Evolutionary conservation across 345 rosid genomes (phyloP), one percentile per base, ranked within the genome.

Genomic region (Lepidium africanum): DNA sequence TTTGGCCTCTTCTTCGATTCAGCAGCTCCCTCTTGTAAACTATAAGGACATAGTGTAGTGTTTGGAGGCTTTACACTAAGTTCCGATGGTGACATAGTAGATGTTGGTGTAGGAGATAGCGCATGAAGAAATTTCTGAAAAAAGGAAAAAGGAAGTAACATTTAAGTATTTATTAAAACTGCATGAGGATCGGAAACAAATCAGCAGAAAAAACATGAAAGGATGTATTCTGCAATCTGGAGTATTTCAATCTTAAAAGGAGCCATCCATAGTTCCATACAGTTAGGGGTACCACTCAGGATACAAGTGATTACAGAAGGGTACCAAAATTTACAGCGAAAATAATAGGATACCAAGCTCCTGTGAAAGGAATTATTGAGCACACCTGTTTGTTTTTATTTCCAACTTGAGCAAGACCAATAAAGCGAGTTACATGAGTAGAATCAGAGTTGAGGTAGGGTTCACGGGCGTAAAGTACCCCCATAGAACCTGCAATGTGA

Each of bases 401-500:
- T 65, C 97, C 98, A 80, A 90, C 91, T 17, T 84, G 67, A 55
- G 96, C 97, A 82, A 90, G 97, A 75, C 97, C 96, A 66, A 93
- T 68, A 78, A 93, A 93, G 41, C 98, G 96, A 59, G 96, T 93
- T 49, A 84, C 89, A 65, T 87, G 98, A 39, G 72, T 71, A 48
- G 92, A 86, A 65, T 84, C 94, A 59, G 61, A 33, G 49, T 90
- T 93, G 65, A 77, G 73, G 78, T 90, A 90, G 59, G 98, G 96
- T 65, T 84, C 94, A 43, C 98, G 97, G 38, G 92, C 85, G 78
- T 87, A 93, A 80, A 85, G 90, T 40, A 80, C 81, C 52, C 92
- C 91, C 81, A 79, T 87, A 42, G 92, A 79, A 69, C 94, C 98
- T 67, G 96, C 88, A 83, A 93, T 72, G 76, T 93, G 98, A 77